phyloP scores from a whole-genome alignment of 495 filamentous ascomycete species.

The Tuber melanosporum region DNA sequence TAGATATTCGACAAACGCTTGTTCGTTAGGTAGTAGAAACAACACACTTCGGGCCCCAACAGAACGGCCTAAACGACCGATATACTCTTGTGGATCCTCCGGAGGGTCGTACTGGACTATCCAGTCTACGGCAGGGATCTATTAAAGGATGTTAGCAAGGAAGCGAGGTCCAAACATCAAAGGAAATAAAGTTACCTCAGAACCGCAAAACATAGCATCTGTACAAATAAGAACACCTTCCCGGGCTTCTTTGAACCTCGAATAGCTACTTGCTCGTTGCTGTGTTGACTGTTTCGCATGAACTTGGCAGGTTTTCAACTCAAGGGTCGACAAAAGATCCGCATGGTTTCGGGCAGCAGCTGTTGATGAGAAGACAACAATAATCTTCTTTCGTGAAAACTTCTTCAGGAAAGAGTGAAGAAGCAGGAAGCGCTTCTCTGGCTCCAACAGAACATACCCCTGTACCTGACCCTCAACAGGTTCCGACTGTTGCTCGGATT shows the following conservation, averaged over 20 bases:
- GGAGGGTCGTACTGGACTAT: slow-evolving; percentile 40
- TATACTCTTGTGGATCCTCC: slow-evolving; percentile 31
- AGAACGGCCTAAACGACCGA: slow-evolving; percentile 19
- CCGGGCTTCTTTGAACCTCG: slow-evolving; percentile 25
- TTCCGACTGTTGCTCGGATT: slow-evolving; percentile 4
- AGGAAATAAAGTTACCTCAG: slow-evolving; percentile 23
- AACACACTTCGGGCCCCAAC: slow-evolving; percentile 20
- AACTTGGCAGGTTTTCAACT: slow-evolving; percentile 18
- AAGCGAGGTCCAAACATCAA: not conserved
- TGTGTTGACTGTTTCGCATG: slow-evolving; percentile 36
- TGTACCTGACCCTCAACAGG: slow-evolving; percentile 16
- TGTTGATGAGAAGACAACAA: slow-evolving; percentile 35
- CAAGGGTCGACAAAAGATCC: slow-evolving; percentile 27
- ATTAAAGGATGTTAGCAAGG: slow-evolving; percentile 6
- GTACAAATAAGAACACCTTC: slow-evolving; percentile 36
- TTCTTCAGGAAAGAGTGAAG: slow-evolving; percentile 40
- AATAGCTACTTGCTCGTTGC: slow-evolving; percentile 18
- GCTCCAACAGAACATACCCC: slow-evolving; percentile 35
- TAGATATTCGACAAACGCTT: slow-evolving; percentile 23
- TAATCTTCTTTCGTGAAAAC: slow-evolving; percentile 37
- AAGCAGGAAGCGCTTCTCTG: slow-evolving; percentile 37
- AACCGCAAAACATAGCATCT: slow-evolving; percentile 25
- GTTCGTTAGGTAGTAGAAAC: slow-evolving; percentile 33
- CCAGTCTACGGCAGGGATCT: slow-evolving; percentile 35
- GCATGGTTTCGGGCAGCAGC: slow-evolving; percentile 22